Evolutionary conservation across 169 alveolate genomes (phyloP).

Genomic region (Theileria orientalis): DNA sequence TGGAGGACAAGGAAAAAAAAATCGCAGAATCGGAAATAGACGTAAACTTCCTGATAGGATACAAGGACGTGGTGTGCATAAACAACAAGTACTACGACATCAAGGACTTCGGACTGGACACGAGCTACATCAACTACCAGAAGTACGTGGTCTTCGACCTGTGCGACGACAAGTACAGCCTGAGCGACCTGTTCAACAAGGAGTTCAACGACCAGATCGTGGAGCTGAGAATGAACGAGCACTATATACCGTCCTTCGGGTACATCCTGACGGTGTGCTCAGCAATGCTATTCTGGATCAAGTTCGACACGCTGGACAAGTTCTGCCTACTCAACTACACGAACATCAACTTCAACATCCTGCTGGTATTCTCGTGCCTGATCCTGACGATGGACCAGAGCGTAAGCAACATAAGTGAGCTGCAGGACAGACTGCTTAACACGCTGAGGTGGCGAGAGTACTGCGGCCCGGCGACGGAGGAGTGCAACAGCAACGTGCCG

Average conservation of each 20-base stretch:
- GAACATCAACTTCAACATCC: conserved; percentile 43
- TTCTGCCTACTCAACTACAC: conserved; percentile 69
- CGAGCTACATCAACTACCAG: conserved; percentile 66
- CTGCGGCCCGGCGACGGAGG: conserved; percentile 2
- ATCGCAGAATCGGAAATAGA: not conserved
- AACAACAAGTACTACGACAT: conserved; percentile 69
- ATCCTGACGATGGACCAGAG: conserved; percentile 16
- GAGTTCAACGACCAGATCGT: conserved; percentile 70
- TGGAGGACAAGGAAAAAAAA: conserved; percentile 18
- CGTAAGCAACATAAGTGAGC: conserved; percentile 17
- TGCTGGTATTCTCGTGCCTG: conserved; percentile 48
- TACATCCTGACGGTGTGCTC: conserved; percentile 66
- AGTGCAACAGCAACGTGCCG: conserved; percentile 9
- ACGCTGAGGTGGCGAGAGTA: conserved; percentile 59
- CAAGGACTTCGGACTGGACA: conserved; percentile 65
- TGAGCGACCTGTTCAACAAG: conserved; percentile 64
- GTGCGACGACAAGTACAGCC: conserved; percentile 44
- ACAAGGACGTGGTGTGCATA: conserved; percentile 15
- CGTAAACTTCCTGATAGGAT: not conserved
- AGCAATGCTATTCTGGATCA: conserved; percentile 71
- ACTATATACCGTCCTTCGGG: conserved; percentile 68
- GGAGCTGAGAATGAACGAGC: conserved; percentile 65
- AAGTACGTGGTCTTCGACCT: conserved; percentile 72
- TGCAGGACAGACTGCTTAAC: conserved; percentile 28
- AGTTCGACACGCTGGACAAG: conserved; percentile 68